phyloP scores from a whole-genome alignment of 805 yeast species.

The Ogataea paraovalis region DNA sequence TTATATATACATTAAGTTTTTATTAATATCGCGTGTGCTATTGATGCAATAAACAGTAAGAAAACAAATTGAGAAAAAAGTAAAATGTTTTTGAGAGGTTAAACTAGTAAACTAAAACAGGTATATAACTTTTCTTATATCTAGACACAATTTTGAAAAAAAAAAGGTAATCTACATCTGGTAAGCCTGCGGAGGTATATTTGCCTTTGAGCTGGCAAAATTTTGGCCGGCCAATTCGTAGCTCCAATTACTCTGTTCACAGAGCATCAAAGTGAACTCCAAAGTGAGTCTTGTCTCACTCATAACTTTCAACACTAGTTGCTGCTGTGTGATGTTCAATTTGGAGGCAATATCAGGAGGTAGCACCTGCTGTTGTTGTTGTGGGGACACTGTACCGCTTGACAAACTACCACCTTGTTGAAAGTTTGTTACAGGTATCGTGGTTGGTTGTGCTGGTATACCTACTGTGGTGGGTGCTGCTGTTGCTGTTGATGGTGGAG shows the following conservation, averaged over 20 bases:
- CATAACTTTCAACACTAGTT: conserved; percentile 59
- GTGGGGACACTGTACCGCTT: not conserved
- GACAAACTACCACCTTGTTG: too few species aligned
- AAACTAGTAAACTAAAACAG: too few species aligned
- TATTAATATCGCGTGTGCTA: too few species aligned
- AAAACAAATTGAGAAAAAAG: too few species aligned
- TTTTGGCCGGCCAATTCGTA: conserved; percentile 63
- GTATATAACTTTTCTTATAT: too few species aligned
- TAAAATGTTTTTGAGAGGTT: too few species aligned
- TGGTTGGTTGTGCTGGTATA: not conserved
- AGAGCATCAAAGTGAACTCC: conserved; percentile 77
- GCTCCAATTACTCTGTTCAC: conserved; percentile 87
- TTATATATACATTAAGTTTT: too few species aligned
- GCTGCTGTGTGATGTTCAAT: conserved; percentile 54
- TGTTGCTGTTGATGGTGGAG: conserved; percentile 7
- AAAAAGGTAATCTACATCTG: conserved; percentile 7
- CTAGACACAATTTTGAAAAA: too few species aligned
- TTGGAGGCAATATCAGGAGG: conserved; percentile 54
- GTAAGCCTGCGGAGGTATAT: conserved; percentile 56
- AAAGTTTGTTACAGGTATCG: not conserved
- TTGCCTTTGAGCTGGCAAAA: conserved; percentile 58
- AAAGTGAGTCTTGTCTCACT: conserved; percentile 70
- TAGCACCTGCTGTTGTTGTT: conserved; percentile 16
- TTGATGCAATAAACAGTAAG: too few species aligned
- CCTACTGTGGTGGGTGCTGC: not conserved